Evolutionary conservation across 75 land plant species (phyloP).

Genomic region (Sequoia sempervirens): DNA sequence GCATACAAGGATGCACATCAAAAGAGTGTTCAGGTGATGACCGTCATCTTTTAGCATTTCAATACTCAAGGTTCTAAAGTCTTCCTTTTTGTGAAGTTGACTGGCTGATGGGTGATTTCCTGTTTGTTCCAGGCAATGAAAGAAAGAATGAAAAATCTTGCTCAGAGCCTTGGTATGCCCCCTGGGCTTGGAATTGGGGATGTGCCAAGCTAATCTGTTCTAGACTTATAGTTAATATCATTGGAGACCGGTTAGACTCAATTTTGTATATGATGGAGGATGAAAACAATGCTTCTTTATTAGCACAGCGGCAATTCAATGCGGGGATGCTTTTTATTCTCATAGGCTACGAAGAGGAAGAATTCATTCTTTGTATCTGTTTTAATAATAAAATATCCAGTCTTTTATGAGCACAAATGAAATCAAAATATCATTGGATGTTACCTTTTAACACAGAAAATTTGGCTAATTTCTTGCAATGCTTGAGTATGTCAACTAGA

Average conservation of each 20-base stretch:
- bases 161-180: constrained; percentile 99
- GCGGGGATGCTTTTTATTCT: not conserved
- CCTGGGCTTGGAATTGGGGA: constrained; percentile 54
- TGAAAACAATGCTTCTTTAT: not conserved
- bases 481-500: not conserved
- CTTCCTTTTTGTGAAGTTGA: not conserved
- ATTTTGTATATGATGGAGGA: constrained; percentile 1
- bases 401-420: not conserved
- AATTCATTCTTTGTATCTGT: constrained; percentile 1
- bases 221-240: not conserved
- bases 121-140: constrained; percentile 79
- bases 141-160: constrained; percentile 92
- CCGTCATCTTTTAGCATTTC: not conserved
- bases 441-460: too few species aligned
- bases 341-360: not conserved
- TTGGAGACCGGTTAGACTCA: not conserved
- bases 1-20: constrained; percentile 99
- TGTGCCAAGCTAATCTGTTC: constrained; percentile 28
- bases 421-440: not conserved
- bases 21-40: constrained; percentile 76
- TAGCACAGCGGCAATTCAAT: not conserved
- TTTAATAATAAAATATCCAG: not conserved
- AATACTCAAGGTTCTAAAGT: not conserved
- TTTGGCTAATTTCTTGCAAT: not conserved
- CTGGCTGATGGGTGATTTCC: not conserved